A percentile compares a stretch with the other conserved stretches of the same genome.
Conservation (phyloP, 2,329 filamentous ascomycete genomes). For the Cladosporium velox region DNA sequence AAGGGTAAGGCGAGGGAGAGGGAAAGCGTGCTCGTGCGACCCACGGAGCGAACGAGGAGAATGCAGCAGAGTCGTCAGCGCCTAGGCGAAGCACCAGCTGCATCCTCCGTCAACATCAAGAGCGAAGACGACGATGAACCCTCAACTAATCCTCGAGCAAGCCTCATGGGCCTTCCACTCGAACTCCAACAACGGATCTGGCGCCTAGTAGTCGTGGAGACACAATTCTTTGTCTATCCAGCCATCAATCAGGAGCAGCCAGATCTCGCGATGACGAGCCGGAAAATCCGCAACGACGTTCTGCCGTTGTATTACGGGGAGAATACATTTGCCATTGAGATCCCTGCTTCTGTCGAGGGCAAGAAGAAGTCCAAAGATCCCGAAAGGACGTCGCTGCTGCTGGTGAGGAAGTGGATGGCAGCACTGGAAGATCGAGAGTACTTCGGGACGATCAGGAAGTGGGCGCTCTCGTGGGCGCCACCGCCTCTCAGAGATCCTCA, state of each 20-base stretch:
- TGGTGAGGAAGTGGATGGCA: constrained; percentile 25
- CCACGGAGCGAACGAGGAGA: constrained; percentile 7
- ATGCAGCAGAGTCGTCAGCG: constrained; percentile 16
- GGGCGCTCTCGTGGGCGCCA: constrained; percentile 21
- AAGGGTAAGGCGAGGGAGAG: background rate
- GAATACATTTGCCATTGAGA: constrained; percentile 30
- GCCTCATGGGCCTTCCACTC: constrained; percentile 1
- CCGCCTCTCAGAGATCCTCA: background rate
- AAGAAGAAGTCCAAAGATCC: background rate
- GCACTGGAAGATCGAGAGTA: background rate
- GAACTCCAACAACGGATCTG: constrained; percentile 26
- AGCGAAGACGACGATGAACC: background rate
- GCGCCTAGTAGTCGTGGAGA: constrained; percentile 26
- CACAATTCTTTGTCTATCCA: constrained; percentile 27
- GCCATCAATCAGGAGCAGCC: constrained; percentile 28
- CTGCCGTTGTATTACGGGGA: constrained; percentile 31
- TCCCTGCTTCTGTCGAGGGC: background rate
- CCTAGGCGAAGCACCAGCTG: background rate
- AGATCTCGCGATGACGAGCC: constrained; percentile 30
- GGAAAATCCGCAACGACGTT: constrained; percentile 29
- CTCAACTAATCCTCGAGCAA: too few relatives aligned
- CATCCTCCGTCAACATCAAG: too few relatives aligned
- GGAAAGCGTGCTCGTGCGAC: constrained; percentile 14
- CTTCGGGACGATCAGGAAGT: constrained; percentile 16
- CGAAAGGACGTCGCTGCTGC: background rate